Evolutionary conservation across 768 basidiomycete species (phyloP).

Genomic region (Mrakia frigida): DNA sequence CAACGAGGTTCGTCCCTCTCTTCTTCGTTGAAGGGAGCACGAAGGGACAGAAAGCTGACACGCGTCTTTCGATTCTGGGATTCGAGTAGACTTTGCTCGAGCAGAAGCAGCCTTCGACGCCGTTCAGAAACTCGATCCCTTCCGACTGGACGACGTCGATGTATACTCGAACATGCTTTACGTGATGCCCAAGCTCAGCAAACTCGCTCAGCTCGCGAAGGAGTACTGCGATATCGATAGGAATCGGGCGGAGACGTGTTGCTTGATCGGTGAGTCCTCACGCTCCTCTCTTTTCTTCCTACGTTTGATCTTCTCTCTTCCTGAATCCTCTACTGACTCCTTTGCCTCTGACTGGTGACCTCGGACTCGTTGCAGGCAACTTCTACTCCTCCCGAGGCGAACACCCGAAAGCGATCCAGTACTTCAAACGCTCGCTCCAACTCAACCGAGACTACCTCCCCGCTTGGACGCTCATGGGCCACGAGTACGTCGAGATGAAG

Average conservation of each 20-base stretch:
- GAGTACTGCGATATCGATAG: constrained; percentile 83
- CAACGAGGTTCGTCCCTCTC: constrained; percentile 62
- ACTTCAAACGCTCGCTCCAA: constrained; percentile 90
- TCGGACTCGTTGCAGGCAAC: constrained; percentile 61
- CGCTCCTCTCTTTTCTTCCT: neutral
- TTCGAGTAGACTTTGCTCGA: constrained; percentile 71
- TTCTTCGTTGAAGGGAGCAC: neutral
- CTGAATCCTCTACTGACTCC: neutral
- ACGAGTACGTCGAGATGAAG: constrained; percentile 98
- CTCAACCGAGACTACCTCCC: constrained; percentile 90
- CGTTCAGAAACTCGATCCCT: constrained; percentile 73
- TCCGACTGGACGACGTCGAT: constrained; percentile 89
- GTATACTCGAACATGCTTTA: constrained; percentile 95
- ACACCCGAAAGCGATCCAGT: constrained; percentile 92
- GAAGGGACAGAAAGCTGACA: neutral
- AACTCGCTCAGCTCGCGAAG: constrained; percentile 84
- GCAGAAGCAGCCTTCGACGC: constrained; percentile 81
- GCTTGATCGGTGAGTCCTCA: constrained; percentile 84
- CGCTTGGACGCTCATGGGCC: constrained; percentile 98
- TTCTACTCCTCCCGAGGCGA: constrained; percentile 90
- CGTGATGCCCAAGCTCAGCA: constrained; percentile 81
- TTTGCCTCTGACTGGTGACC: neutral
- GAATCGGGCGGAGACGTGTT: constrained; percentile 93
- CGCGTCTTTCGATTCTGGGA: neutral
- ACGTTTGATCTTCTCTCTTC: neutral